These are phyloP conservation scores for Tetracladium setigerum DNA, from an alignment of 495 filamentous ascomycete species.

Conservation along the genomic window DNA sequence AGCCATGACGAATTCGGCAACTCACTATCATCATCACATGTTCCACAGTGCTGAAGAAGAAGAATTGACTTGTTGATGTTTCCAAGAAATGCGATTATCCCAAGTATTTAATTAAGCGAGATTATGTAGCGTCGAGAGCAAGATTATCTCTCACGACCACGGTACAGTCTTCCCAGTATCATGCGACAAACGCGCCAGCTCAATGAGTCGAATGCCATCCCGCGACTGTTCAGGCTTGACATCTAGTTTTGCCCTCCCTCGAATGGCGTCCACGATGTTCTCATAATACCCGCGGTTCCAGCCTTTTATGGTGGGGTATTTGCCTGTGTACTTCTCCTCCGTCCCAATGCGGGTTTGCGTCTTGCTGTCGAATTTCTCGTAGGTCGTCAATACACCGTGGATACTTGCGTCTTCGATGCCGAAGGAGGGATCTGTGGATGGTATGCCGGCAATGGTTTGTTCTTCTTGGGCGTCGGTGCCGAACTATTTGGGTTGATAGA, in stretches of 20 bases:
- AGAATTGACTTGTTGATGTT: no score
- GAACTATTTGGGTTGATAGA: conserved; percentile 26
- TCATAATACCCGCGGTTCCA: conserved; percentile 60
- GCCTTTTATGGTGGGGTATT: conserved; percentile 32
- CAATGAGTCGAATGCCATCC: conserved; percentile 57
- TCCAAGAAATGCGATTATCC: no score
- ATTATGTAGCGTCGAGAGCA: no score
- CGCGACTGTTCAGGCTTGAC: conserved; percentile 55
- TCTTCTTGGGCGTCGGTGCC: conserved; percentile 62
- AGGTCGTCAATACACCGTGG: conserved; percentile 29
- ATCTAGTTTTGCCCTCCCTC: conserved; percentile 30
- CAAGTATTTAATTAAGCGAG: no score
- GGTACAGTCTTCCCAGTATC: conserved; percentile 19
- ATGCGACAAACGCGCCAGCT: conserved; percentile 47
- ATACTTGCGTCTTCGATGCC: conserved; percentile 44
- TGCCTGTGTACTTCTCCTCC: conserved; percentile 22
- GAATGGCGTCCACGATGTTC: conserved; percentile 43
- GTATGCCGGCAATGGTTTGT: conserved; percentile 52
- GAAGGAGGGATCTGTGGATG: conserved; percentile 29
- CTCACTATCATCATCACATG: no score
- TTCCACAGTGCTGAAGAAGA: no score
- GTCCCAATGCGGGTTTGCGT: conserved; percentile 18
- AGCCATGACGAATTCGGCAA: no score
- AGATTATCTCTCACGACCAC: conserved; percentile 16
- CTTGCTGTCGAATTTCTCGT: conserved; percentile 17